phyloP scores from a whole-genome alignment of 1,284 basidiomycete species.

The Butyriboletus pseudospeciosus region DNA sequence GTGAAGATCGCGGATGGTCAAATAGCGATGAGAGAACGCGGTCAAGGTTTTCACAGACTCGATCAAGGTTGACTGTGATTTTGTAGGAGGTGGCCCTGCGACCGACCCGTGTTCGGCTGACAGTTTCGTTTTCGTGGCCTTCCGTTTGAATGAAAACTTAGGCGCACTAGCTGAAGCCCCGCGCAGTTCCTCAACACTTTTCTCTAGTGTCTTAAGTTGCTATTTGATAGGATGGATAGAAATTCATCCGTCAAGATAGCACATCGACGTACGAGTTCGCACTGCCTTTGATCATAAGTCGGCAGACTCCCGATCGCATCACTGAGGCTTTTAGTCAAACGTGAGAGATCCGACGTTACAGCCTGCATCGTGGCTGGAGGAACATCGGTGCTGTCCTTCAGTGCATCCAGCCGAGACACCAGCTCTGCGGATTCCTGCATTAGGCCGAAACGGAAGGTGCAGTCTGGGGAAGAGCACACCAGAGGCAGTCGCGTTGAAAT shows the following conservation, averaged over 20 bases:
- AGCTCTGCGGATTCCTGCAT: slow-evolving; percentile 24
- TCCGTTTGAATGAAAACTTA: slow-evolving; percentile 72
- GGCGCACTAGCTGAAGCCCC: slow-evolving; percentile 44
- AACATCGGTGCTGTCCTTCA: slow-evolving; percentile 7
- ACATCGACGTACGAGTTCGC: slow-evolving; percentile 52
- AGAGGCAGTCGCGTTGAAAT: slow-evolving; percentile 23
- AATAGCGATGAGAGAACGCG: slow-evolving; percentile 37
- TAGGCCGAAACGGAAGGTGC: slow-evolving; percentile 2
- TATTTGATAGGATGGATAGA: slow-evolving; percentile 27
- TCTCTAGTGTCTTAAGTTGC: slow-evolving; percentile 61
- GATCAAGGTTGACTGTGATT: slow-evolving; percentile 23
- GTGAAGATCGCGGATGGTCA: slow-evolving; percentile 38
- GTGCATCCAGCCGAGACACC: slow-evolving; percentile 20
- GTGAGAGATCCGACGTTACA: slow-evolving; percentile 44
- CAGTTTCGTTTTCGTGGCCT: slow-evolving; percentile 28
- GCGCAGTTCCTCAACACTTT: slow-evolving; percentile 48
- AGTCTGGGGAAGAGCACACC: slow-evolving; percentile 14
- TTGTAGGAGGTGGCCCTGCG: slow-evolving; percentile 5
- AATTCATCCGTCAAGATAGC: background rate
- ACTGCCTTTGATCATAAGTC: slow-evolving; percentile 69
- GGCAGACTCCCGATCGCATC: slow-evolving; percentile 63
- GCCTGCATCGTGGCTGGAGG: slow-evolving; percentile 32
- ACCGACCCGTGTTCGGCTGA: slow-evolving; percentile 11
- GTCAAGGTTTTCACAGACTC: slow-evolving; percentile 37
- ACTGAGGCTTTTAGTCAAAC: slow-evolving; percentile 54